Evolutionary conservation across 805 yeast genomes (phyloP).

Genomic region (Metschnikowia cubensis): DNA sequence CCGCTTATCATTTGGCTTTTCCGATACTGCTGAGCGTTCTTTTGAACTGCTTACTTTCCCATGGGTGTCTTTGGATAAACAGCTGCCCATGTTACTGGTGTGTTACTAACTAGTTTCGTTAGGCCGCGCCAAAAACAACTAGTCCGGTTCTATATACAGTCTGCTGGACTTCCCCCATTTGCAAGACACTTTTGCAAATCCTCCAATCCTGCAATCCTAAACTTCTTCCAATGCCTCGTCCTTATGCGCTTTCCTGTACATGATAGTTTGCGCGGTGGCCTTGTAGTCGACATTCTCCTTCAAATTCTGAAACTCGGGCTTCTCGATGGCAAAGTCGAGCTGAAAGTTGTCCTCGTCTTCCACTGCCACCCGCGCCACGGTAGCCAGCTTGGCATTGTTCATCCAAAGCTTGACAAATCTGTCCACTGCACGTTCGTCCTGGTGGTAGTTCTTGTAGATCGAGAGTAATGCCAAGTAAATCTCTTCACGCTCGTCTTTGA

Average conservation of each 20-base stretch:
- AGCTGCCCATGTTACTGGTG: slow-evolving; percentile 16
- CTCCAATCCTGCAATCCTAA: no score
- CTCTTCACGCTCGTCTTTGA: slow-evolving; percentile 36
- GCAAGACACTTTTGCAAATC: no score
- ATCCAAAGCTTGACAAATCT: slow-evolving; percentile 30
- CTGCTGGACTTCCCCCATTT: background rate
- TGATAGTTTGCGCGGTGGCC: slow-evolving; percentile 4
- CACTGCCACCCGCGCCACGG: slow-evolving; percentile 21
- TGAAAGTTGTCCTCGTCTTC: slow-evolving; percentile 19
- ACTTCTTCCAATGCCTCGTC: no score
- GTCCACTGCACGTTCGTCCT: slow-evolving; percentile 30
- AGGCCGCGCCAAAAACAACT: background rate
- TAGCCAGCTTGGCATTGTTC: slow-evolving; percentile 22
- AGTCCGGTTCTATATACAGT: background rate
- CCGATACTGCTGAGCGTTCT: background rate
- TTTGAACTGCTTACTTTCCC: background rate
- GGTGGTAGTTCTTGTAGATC: slow-evolving; percentile 36
- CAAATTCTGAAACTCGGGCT: slow-evolving; percentile 26
- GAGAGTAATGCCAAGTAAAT: slow-evolving; percentile 15
- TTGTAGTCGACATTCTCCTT: slow-evolving; percentile 28
- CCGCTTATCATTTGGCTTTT: no score
- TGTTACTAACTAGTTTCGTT: background rate
- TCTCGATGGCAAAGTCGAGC: slow-evolving; percentile 16
- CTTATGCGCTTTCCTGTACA: background rate
- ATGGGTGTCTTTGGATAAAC: slow-evolving; percentile 14